Evolutionary conservation across 305 asterid genomes (phyloP).

Genomic region (Fraxinus xanthoxyloides): DNA sequence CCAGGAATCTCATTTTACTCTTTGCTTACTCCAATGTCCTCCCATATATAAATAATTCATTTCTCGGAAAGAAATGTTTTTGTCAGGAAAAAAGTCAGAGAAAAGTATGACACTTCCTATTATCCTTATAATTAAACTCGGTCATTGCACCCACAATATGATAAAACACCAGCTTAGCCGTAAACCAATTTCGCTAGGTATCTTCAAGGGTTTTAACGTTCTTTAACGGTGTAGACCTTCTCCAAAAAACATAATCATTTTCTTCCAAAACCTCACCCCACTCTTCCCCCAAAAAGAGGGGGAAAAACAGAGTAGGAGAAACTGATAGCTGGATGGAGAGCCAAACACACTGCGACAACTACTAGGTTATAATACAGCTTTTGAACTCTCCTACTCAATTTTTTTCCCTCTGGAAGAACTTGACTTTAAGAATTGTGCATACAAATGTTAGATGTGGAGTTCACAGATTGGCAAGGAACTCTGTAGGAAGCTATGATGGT

Average conservation of each 20-base stretch:
- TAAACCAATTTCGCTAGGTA: background rate
- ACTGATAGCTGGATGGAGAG: background rate
- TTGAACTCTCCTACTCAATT: background rate
- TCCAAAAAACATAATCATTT: background rate
- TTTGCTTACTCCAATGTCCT: background rate
- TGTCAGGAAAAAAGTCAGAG: constrained; percentile 1
- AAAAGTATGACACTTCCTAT: background rate
- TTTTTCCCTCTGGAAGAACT: background rate
- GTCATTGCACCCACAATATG: background rate
- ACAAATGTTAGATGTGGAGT: background rate
- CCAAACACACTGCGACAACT: background rate
- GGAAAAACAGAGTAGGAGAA: background rate
- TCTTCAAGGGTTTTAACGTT: background rate
- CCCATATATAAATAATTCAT: background rate
- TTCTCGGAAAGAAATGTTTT: background rate
- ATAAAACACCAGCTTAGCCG: background rate
- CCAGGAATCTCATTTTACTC: background rate
- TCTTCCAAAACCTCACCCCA: background rate
- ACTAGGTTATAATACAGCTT: background rate
- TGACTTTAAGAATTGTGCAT: background rate
- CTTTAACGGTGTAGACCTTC: background rate
- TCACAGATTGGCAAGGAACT: background rate
- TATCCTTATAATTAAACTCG: background rate
- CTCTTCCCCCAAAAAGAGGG: background rate
- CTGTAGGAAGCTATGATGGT: background rate